These are phyloP conservation scores for Pittosporum tobira DNA, from an alignment of 129 eudicot genomes.

Conservation along the genomic window DNA sequence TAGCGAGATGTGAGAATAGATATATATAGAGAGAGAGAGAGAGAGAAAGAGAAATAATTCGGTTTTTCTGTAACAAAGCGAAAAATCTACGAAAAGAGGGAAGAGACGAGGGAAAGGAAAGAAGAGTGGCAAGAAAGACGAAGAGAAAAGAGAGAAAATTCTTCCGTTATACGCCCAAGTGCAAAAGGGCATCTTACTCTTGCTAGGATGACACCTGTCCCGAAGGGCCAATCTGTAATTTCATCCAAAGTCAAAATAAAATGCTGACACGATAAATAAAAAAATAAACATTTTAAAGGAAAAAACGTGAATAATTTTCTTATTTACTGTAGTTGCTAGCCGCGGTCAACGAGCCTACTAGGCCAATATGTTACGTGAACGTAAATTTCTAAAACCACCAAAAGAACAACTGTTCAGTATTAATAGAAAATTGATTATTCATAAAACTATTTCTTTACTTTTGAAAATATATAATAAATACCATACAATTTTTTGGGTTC, in stretches of 20 bases:
- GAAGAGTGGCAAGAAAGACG: not conserved
- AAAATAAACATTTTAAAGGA: too few species aligned
- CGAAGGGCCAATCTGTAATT: constrained; percentile 2
- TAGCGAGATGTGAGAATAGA: not conserved
- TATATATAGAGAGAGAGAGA: not conserved
- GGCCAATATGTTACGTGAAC: too few species aligned
- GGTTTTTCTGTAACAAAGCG: not conserved
- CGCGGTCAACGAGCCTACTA: too few species aligned
- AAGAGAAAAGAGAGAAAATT: constrained; percentile 14
- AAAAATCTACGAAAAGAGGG: constrained; percentile 17
- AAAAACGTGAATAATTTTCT: too few species aligned
- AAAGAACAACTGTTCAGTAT: too few species aligned
- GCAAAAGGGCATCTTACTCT: constrained; percentile 7
- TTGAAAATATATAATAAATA: too few species aligned
- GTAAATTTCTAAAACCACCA: too few species aligned
- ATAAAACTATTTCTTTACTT: too few species aligned
- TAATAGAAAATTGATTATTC: too few species aligned
- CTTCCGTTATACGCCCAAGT: constrained; percentile 24
- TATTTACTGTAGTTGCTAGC: too few species aligned
- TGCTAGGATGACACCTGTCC: constrained; percentile 2
- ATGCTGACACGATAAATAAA: too few species aligned
- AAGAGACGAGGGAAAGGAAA: constrained; percentile 1
- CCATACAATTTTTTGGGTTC: too few species aligned
- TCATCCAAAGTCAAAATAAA: constrained; percentile 3
- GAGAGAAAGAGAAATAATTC: constrained; percentile 2